Conservation (phyloP, 805 yeast species). For the Teunomyces pallodes region DNA sequence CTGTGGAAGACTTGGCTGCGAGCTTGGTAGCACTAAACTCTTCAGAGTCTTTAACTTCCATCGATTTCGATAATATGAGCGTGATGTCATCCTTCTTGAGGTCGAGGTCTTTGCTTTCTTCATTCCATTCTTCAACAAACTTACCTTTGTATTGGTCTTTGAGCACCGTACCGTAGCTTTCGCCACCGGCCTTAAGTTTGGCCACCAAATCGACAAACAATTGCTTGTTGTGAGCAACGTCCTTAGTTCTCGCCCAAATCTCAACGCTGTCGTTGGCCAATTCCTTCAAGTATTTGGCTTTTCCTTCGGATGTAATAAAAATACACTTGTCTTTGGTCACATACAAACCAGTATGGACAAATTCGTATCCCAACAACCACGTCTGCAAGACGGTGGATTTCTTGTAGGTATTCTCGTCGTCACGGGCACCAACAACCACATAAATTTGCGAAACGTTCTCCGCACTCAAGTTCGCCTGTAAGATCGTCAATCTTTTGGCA, state of each 20-base stretch:
- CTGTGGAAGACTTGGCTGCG: conserved; percentile 76
- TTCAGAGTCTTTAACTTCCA: conserved; percentile 76
- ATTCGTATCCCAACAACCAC: conserved; percentile 93
- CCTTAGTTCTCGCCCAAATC: conserved; percentile 78
- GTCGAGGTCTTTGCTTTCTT: conserved; percentile 19
- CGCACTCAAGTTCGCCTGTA: conserved; percentile 33
- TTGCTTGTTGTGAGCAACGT: conserved; percentile 67
- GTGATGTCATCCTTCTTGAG: conserved; percentile 47
- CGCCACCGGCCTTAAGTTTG: conserved; percentile 37
- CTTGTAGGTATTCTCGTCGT: conserved; percentile 86
- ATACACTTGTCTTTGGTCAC: conserved; percentile 58
- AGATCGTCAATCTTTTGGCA: conserved; percentile 47
- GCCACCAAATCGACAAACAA: conserved; percentile 58
- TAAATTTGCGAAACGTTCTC: conserved; percentile 33
- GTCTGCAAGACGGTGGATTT: conserved; percentile 83
- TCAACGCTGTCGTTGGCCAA: conserved; percentile 46
- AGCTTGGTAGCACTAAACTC: conserved; percentile 64
- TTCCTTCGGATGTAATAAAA: conserved; percentile 77
- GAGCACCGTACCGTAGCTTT: conserved; percentile 60
- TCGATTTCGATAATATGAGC: conserved; percentile 49
- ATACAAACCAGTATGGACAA: conserved; percentile 82
- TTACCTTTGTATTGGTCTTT: conserved; percentile 83
- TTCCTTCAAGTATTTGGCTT: conserved; percentile 73
- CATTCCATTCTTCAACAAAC: conserved; percentile 78
- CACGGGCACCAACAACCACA: conserved; percentile 78